Percentiles rank a stretch among this genome's conserved stretches.
Conservation (phyloP, 2,329 filamentous ascomycete species). For the Gaeumannomyces sp. region DNA sequence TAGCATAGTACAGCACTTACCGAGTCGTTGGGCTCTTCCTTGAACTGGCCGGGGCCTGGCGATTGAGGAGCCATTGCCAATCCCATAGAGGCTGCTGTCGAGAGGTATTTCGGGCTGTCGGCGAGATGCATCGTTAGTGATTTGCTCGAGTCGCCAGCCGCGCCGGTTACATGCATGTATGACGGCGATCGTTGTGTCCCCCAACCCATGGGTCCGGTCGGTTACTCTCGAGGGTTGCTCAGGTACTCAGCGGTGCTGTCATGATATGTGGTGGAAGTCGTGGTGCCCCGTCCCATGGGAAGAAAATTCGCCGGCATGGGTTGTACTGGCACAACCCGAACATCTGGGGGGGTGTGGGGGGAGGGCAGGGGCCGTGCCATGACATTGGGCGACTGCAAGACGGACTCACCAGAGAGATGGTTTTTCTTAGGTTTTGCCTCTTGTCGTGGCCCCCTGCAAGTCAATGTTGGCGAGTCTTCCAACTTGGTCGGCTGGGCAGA, state of each 20-base stretch:
- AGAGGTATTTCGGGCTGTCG: background rate
- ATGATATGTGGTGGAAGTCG: constrained; percentile 3
- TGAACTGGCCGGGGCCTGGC: constrained; percentile 37
- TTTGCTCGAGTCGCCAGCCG: background rate
- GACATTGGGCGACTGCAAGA: constrained; percentile 2
- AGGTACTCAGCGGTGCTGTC: background rate
- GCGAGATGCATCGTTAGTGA: too few species aligned
- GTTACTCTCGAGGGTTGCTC: background rate
- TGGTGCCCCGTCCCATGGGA: constrained; percentile 3
- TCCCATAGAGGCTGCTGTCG: constrained; percentile 25
- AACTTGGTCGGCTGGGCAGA: background rate
- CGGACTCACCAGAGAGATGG: background rate
- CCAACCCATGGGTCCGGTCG: background rate
- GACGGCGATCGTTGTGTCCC: background rate
- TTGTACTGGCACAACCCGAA: constrained; percentile 6
- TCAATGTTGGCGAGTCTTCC: background rate
- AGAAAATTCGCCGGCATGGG: constrained; percentile 7
- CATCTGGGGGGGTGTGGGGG: background rate
- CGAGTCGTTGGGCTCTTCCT: constrained; percentile 36
- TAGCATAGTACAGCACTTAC: constrained; percentile 28
- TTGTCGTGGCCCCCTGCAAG: constrained; percentile 1
- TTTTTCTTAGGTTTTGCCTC: background rate
- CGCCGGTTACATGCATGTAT: constrained; percentile 6
- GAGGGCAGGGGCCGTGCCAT: constrained; percentile 1
- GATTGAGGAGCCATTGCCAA: constrained; percentile 40